Evolutionary conservation across 2,329 filamentous ascomycete genomes (phyloP).

Genomic region (Verticillium isaacii): DNA sequence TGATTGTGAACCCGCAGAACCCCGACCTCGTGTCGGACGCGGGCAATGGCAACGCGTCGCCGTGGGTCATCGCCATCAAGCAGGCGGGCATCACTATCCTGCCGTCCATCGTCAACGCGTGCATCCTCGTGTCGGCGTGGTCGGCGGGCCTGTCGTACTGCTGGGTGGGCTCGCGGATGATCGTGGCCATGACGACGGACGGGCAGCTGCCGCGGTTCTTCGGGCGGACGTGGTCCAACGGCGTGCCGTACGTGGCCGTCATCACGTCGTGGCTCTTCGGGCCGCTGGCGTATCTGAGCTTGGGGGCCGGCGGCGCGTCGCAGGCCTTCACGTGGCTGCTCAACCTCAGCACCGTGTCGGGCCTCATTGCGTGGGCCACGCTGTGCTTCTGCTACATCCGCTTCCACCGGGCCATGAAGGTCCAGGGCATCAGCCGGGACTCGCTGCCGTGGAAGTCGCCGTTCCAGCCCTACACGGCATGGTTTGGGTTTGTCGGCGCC

Average conservation of each 20-base stretch:
- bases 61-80: constrained; percentile 47
- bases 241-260: constrained; percentile 39
- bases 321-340: constrained; percentile 36
- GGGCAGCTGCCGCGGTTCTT: constrained; percentile 27
- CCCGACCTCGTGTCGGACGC: constrained; percentile 16
- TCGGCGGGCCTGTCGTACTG: constrained; percentile 67
- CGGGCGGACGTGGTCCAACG: constrained; percentile 28
- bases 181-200: constrained; percentile 11
- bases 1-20: constrained; percentile 15
- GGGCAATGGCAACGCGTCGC: constrained; percentile 39
- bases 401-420: constrained; percentile 65
- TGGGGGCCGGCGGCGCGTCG: constrained; percentile 9
- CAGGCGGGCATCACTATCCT: constrained; percentile 44
- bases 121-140: constrained; percentile 68
- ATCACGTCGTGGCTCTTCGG: constrained; percentile 30
- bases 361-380: constrained; percentile 49
- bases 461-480: constrained; percentile 69
- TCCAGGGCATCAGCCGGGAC: constrained; percentile 63
- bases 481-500: constrained; percentile 57
- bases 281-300: constrained; percentile 33
- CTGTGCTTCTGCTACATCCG: constrained; percentile 1
- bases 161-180: constrained; percentile 24
- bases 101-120: constrained; percentile 49
- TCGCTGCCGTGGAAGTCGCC: constrained; percentile 65
- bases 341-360: constrained; percentile 61